A percentile compares a stretch with the other conserved stretches of the same genome.
Conservation (phyloP, 2,329 filamentous ascomycete species). For the Talaromyces sp. region DNA sequence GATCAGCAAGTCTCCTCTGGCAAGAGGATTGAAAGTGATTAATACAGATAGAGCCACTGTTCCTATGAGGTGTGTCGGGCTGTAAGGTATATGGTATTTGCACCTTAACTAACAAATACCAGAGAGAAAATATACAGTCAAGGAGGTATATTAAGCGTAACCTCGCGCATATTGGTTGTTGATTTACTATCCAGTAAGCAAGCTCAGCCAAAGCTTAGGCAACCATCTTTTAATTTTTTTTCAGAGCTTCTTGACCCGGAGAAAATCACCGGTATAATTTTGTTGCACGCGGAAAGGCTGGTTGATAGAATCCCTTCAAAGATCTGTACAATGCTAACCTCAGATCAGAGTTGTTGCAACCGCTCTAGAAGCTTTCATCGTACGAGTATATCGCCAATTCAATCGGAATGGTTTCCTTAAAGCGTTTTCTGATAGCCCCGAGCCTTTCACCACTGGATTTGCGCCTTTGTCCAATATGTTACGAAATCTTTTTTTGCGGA, state of each 20-base stretch:
- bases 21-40: conserved; percentile 81
- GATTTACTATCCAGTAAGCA: conserved; percentile 72
- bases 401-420: conserved; percentile 94
- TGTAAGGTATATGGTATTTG: background rate
- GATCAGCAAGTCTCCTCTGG: conserved; percentile 76
- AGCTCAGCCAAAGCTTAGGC: conserved; percentile 52
- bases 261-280: conserved; percentile 79
- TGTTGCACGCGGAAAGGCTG: conserved; percentile 77
- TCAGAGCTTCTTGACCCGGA: conserved; percentile 68
- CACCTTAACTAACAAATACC: background rate
- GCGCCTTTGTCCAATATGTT: conserved; percentile 85
- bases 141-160: conserved; percentile 93
- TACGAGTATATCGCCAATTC: conserved; percentile 88
- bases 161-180: conserved; percentile 89
- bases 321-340: conserved; percentile 16
- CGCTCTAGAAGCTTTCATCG: conserved; percentile 88
- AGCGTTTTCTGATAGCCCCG: conserved; percentile 89
- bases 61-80: conserved; percentile 52
- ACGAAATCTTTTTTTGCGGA: conserved; percentile 85
- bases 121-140: conserved; percentile 87
- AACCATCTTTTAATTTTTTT: conserved; percentile 33
- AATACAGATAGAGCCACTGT: conserved; percentile 94
- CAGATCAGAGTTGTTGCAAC: conserved; percentile 67
- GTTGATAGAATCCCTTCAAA: background rate
- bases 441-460: conserved; percentile 85